phyloP scores from a whole-genome alignment of 257 asterid genomes.

The Voacanga thouarsii region DNA sequence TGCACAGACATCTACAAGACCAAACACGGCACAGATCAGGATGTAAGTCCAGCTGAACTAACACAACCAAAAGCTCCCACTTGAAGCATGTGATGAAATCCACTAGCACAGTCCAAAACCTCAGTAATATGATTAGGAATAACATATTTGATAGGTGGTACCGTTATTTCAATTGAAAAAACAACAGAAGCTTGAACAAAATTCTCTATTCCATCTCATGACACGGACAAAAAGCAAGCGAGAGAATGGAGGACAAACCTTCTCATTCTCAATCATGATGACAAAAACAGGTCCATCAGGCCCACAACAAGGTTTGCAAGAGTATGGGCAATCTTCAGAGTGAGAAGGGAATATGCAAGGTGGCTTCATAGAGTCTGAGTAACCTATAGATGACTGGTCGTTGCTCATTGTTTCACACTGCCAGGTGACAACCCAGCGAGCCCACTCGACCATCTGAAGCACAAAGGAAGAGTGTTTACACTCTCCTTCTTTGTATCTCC shows the following conservation, averaged over 20 bases:
- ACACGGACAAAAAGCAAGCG: neutral
- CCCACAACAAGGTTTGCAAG: slow-evolving; percentile 66
- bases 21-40: neutral
- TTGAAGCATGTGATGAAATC: neutral
- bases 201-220: neutral
- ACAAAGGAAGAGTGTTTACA: slow-evolving; percentile 70
- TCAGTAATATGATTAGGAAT: neutral
- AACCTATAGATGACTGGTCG: slow-evolving; percentile 48
- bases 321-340: slow-evolving; percentile 67
- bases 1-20: slow-evolving; percentile 91
- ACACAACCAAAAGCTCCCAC: neutral
- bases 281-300: slow-evolving; percentile 79
- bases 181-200: neutral
- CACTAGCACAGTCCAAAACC: neutral
- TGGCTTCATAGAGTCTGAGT: slow-evolving; percentile 45
- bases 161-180: neutral
- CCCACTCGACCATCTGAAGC: slow-evolving; percentile 99
- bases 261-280: slow-evolving; percentile 82
- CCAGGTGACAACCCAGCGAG: slow-evolving; percentile 96
- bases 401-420: slow-evolving; percentile 84
- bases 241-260: slow-evolving; percentile 44
- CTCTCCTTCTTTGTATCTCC: slow-evolving; percentile 97
- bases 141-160: neutral
- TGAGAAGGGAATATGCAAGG: slow-evolving; percentile 86
- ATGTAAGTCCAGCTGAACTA: neutral